Base-by-base conservation (phyloP, 2,329 filamentous ascomycete species). In the Alternaria tenuissima region DNA sequence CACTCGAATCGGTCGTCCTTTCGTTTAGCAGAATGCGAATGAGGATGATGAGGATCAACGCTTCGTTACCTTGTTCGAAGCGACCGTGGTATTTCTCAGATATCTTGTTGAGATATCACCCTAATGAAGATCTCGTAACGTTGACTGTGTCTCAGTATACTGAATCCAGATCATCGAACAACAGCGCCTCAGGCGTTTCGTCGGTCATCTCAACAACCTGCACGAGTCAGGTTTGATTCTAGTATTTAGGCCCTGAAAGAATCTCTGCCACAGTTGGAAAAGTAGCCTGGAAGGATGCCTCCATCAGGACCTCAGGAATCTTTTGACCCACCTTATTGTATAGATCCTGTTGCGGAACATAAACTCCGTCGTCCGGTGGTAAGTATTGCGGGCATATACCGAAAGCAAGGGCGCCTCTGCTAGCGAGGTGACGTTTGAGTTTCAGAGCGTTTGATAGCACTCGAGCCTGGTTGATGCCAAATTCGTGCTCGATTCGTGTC, bases 401-500 rank as follows among this genome's bases (percentile, higher is more conserved):
- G 32, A 57, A 57, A n/a, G 52, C 41, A 4, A 51, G 48, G 3
- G 52, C 48, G 0, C 59, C 57, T 32, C 44, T 32, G 1, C 20
- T 51, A 16, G 67, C 66, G 11, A 68, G n/a, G 5, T 61, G 26
- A 0, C 65, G 63, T 64, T 72, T 76, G 18, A 64, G 18, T 34
- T 49, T 42, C 52, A 78, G 42, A 2, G 72, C 68, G 11, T 62
- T 61, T 0, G 65, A 67, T 26, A 78, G 60, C 5, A 78, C 66
- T n/a, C 61, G 67, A 2, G 73, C 74, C 41, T 78, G 75, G 9
- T 71, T 73, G 46, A 78, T 71, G 0, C 76, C 76, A 52, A 77
- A 77, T 28, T 76, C 73, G 5, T 43, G 86, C 64, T 87, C 87
- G 68, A 91, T 90, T 73, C 89, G 84, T 77, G 89, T 87, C 59